Base-by-base conservation (phyloP, 2,329 filamentous ascomycete genomes). In the Chlorencoelia australis region DNA sequence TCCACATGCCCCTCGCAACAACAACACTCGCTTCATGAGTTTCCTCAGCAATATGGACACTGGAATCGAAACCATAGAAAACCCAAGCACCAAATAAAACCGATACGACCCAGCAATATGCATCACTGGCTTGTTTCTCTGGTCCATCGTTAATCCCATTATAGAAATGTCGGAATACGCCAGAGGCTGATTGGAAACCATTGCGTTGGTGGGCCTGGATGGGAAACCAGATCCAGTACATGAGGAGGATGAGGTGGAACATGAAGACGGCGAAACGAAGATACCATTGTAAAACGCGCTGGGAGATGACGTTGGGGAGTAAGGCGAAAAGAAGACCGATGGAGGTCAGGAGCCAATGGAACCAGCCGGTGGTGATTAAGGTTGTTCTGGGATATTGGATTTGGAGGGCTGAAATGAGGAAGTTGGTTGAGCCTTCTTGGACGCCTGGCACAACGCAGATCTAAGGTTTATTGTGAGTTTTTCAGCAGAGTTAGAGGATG, bases 191-290 rank as follows among this genome's bases (percentile, higher is more conserved):
- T 45, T 61, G 57, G 37, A 63, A 62, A 10, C 55, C 48, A 4
- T 54, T 51, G 3, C 16, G 34, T 10, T 42, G 39, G 2, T 51
- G 41, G 0, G 57, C 59, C 37, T 48, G 52, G 39, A 56, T 48
- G 7, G 60, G 59, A 38, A 63, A 59, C 59, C 60, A 62, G 33
- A 56, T 57, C 57, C 55, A 60, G 38, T 59, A 61, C 13, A 60
- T 42, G 13, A 54, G 41, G 33, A 62, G 51, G 4, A 62, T 47
- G 6, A 48, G 34, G 28, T 59, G 56, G 47, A 60, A 61, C 35
- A 60, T 59, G 35, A 55, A 39, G 14, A 59, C 45, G 7, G 57
- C 58, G 28, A 61, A 59, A 13, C 59, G 55, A 35, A 62, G 61
- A 33, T 61, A 60, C 25, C 53, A 42, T 44, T 54, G 44, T n/a